Percentiles rank a stretch among this genome's conserved stretches.
Evolutionary conservation across 345 rosid species (phyloP).

Genomic region (Clarkia xantiana): DNA sequence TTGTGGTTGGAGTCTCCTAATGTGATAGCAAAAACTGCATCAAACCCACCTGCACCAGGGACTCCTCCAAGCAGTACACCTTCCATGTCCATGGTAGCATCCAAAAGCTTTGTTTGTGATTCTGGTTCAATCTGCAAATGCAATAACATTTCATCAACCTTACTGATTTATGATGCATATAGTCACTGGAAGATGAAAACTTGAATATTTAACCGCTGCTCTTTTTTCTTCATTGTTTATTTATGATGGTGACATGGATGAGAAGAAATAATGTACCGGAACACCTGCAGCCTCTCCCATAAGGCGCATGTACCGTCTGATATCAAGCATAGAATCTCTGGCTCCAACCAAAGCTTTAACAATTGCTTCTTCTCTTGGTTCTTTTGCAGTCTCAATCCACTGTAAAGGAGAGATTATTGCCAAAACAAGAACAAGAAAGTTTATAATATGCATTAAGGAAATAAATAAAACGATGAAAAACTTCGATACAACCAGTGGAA

Average conservation of each 20-base stretch:
- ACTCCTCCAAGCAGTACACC: slow-evolving; percentile 88
- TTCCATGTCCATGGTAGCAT: slow-evolving; percentile 68
- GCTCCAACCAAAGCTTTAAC: slow-evolving; percentile 51
- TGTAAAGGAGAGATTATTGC: slow-evolving; percentile 17
- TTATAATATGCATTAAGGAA: no score
- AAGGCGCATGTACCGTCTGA: slow-evolving; percentile 60
- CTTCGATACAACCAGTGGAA: no score
- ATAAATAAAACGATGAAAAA: no score
- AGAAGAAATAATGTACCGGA: slow-evolving; percentile 34
- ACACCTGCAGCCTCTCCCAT: slow-evolving; percentile 87
- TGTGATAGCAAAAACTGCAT: slow-evolving; percentile 70
- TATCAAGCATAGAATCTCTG: slow-evolving; percentile 57
- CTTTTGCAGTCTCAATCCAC: slow-evolving; percentile 66
- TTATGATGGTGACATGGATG: no score
- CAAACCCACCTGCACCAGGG: slow-evolving; percentile 98
- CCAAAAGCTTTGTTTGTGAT: slow-evolving; percentile 59
- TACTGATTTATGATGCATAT: background rate
- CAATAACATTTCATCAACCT: background rate
- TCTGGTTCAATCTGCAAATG: slow-evolving; percentile 82
- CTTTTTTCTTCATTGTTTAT: no score
- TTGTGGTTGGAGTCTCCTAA: slow-evolving; percentile 50
- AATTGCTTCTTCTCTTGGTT: slow-evolving; percentile 42
- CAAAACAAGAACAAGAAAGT: background rate
- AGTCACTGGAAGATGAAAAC: background rate
- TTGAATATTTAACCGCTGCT: no score